phyloP scores from a whole-genome alignment of 345 rosid species.

The Brassica rapa region DNA sequence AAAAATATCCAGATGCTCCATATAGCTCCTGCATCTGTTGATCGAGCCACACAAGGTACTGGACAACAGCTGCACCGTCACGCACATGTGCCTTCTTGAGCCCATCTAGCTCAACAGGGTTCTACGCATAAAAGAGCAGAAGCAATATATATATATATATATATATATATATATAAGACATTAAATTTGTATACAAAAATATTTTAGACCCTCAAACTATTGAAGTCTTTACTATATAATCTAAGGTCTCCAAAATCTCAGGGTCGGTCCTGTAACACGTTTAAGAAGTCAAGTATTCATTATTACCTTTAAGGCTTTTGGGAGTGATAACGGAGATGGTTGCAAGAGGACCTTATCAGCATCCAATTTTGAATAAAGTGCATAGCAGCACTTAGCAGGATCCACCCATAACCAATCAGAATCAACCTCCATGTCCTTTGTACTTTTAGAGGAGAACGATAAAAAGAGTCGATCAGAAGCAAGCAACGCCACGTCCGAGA shows the following conservation, averaged over 20 bases:
- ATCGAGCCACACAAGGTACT: conserved; percentile 90
- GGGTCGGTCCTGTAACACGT: too few species aligned
- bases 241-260: too few species aligned
- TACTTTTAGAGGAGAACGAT: conserved; percentile 29
- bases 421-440: conserved; percentile 36
- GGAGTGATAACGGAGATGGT: conserved; percentile 84
- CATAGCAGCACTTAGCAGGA: conserved; percentile 83
- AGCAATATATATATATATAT: too few species aligned
- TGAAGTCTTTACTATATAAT: too few species aligned
- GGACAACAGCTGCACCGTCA: conserved; percentile 98
- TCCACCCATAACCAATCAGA: conserved; percentile 73
- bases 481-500: conserved; percentile 68
- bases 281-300: not conserved
- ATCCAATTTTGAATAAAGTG: conserved; percentile 76
- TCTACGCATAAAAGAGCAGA: conserved; percentile 43
- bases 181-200: too few species aligned
- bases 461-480: conserved; percentile 58
- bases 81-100: conserved; percentile 84
- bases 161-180: too few species aligned
- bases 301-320: conserved; percentile 90
- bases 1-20: conserved; percentile 92
- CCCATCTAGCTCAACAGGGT: conserved; percentile 87
- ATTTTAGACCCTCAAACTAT: too few species aligned
- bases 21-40: conserved; percentile 93
- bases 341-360: conserved; percentile 63